phyloP scores from a whole-genome alignment of 164 flowering plant genomes.

The Nymphaea thermarum region DNA sequence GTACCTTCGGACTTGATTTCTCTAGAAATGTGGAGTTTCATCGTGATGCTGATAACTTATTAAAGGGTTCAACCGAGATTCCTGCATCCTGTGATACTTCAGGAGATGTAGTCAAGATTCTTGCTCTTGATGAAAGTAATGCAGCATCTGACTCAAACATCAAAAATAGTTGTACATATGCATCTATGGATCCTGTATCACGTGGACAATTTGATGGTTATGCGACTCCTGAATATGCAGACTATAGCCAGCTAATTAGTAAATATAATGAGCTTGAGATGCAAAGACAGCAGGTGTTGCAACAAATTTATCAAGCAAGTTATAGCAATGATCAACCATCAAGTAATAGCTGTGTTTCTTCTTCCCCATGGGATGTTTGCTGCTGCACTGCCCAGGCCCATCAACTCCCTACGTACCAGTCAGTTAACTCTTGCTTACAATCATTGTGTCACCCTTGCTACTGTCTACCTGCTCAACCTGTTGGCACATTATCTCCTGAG shows the following conservation, averaged over 20 bases:
- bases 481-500: slow-evolving; percentile 20
- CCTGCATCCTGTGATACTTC: neutral
- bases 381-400: slow-evolving; percentile 19
- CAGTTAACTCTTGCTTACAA: slow-evolving; percentile 10
- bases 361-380: slow-evolving; percentile 12
- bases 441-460: slow-evolving; percentile 33
- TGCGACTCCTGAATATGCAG: slow-evolving; percentile 22
- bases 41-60: slow-evolving; percentile 6
- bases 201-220: slow-evolving; percentile 13
- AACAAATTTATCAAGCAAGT: slow-evolving; percentile 48
- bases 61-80: slow-evolving; percentile 5
- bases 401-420: slow-evolving; percentile 17
- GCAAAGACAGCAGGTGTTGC: slow-evolving; percentile 44
- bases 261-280: slow-evolving; percentile 71
- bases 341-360: slow-evolving; percentile 16
- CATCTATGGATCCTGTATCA: slow-evolving; percentile 8
- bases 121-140: slow-evolving; percentile 12
- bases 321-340: slow-evolving; percentile 24
- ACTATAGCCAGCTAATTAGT: slow-evolving; percentile 35
- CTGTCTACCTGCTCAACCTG: slow-evolving; percentile 19
- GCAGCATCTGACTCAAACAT: slow-evolving; percentile 2
- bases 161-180: slow-evolving; percentile 6
- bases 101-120: slow-evolving; percentile 10
- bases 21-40: slow-evolving; percentile 11
- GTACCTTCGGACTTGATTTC: neutral